These are phyloP conservation scores for Fusarium austroafricanum DNA, from an alignment of 2,329 filamentous ascomycete species.

Conservation along the genomic window DNA sequence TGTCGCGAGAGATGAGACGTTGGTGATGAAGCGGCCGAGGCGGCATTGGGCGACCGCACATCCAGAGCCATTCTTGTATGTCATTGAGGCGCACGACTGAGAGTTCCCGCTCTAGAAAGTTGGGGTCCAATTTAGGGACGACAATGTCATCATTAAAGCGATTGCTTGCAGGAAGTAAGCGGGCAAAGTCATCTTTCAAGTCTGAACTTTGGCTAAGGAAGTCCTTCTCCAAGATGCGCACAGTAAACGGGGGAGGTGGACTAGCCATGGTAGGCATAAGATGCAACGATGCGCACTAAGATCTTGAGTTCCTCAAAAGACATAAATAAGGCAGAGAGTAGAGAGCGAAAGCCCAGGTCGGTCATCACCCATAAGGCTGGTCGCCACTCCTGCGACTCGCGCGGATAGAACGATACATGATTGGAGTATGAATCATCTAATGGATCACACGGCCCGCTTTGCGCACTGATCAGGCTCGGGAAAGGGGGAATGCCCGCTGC, in stretches of 20 bases:
- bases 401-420: not conserved
- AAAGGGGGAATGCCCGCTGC: not conserved
- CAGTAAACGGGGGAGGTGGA: conserved; percentile 25
- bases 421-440: conserved; percentile 2
- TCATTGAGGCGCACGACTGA: conserved; percentile 35
- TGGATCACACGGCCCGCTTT: not conserved
- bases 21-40: conserved; percentile 55
- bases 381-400: not conserved
- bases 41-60: conserved; percentile 47
- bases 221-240: conserved; percentile 17
- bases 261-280: conserved; percentile 11
- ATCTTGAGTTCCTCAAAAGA: not conserved
- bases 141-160: conserved; percentile 33
- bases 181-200: not conserved
- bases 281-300: not conserved
- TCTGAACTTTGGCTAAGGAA: not conserved
- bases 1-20: conserved; percentile 48
- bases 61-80: conserved; percentile 36
- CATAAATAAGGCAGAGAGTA: too few species aligned
- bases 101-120: conserved; percentile 30
- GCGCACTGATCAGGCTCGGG: not conserved
- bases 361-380: conserved; percentile 20
- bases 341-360: not conserved
- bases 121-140: conserved; percentile 24
- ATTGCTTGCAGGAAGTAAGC: conserved; percentile 25